Conservation (phyloP, 805 yeast species). For the Candida ascalaphidarum region DNA sequence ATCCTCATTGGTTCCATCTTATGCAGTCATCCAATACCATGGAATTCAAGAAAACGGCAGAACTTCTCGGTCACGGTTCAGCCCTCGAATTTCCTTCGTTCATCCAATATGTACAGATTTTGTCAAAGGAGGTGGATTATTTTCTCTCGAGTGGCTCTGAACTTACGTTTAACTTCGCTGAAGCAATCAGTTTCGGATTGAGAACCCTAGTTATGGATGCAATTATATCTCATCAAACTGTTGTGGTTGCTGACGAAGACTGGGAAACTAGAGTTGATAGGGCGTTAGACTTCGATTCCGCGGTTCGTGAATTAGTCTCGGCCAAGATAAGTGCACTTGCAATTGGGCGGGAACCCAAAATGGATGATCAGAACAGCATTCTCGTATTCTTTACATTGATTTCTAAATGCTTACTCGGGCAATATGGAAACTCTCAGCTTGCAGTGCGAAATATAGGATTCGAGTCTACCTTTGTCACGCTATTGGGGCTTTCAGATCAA, state of each 20-base stretch:
- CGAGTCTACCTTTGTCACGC: conserved; percentile 26
- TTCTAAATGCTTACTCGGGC: conserved; percentile 27
- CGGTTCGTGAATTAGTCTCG: conserved; percentile 28
- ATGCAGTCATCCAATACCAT: conserved; percentile 34
- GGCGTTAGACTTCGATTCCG: conserved; percentile 54
- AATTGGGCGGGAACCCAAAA: conserved; percentile 7
- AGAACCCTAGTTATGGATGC: conserved; percentile 63
- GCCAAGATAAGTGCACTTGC: conserved; percentile 10
- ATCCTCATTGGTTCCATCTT: conserved; percentile 73
- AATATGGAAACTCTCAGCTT: conserved; percentile 5
- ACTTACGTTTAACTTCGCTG: conserved; percentile 19
- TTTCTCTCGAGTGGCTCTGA: conserved; percentile 12
- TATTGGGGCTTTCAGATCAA: conserved; percentile 24
- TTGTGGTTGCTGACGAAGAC: conserved; percentile 59
- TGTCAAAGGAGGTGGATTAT: conserved; percentile 13
- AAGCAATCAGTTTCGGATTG: conserved; percentile 45
- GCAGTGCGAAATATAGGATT: conserved; percentile 16
- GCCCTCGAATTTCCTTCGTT: conserved; percentile 49
- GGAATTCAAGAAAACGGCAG: conserved; percentile 36
- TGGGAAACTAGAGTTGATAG: conserved; percentile 67
- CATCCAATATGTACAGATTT: conserved; percentile 20
- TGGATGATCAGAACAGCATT: conserved; percentile 10
- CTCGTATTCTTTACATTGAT: conserved; percentile 19
- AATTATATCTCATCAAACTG: conserved; percentile 39
- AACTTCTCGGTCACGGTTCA: conserved; percentile 33